Evolutionary conservation across 1,284 basidiomycete genomes (phyloP).

Genomic region (Tylopilus sp.): DNA sequence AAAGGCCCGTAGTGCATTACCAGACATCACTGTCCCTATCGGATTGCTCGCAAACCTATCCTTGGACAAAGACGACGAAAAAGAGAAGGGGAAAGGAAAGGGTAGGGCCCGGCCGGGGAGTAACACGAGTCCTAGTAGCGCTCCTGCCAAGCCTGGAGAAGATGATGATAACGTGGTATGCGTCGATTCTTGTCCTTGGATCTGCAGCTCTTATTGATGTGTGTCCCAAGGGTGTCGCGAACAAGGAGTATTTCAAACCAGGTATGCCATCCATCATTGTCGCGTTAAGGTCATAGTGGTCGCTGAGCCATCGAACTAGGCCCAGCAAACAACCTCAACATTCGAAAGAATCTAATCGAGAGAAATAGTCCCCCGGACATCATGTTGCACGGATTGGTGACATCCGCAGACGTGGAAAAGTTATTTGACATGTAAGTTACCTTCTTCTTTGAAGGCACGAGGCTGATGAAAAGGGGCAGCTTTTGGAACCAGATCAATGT

Average conservation of each 20-base stretch:
- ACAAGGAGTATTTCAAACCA: constrained; percentile 81
- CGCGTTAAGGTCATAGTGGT: not conserved
- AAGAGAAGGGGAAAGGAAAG: constrained; percentile 48
- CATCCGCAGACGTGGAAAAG: constrained; percentile 79
- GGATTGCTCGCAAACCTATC: constrained; percentile 75
- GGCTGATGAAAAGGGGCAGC: constrained; percentile 44
- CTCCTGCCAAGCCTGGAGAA: constrained; percentile 36
- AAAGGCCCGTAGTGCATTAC: constrained; percentile 59
- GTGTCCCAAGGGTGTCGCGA: constrained; percentile 64
- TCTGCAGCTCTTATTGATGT: constrained; percentile 38
- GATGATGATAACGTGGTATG: constrained; percentile 73
- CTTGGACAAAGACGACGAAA: constrained; percentile 58
- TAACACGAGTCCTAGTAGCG: constrained; percentile 21
- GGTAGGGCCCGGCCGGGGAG: constrained; percentile 34
- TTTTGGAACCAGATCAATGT: constrained; percentile 77
- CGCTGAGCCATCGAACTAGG: constrained; percentile 46
- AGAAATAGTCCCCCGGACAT: constrained; percentile 83
- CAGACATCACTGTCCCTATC: constrained; percentile 72
- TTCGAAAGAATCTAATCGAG: constrained; percentile 77
- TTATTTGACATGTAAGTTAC: constrained; percentile 79
- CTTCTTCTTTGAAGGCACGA: not conserved
- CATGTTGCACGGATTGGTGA: constrained; percentile 79
- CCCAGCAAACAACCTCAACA: constrained; percentile 70
- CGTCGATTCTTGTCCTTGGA: constrained; percentile 23
- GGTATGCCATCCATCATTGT: constrained; percentile 49